phyloP scores from a whole-genome alignment of 768 basidiomycete genomes.

The Trametes cubensis region DNA sequence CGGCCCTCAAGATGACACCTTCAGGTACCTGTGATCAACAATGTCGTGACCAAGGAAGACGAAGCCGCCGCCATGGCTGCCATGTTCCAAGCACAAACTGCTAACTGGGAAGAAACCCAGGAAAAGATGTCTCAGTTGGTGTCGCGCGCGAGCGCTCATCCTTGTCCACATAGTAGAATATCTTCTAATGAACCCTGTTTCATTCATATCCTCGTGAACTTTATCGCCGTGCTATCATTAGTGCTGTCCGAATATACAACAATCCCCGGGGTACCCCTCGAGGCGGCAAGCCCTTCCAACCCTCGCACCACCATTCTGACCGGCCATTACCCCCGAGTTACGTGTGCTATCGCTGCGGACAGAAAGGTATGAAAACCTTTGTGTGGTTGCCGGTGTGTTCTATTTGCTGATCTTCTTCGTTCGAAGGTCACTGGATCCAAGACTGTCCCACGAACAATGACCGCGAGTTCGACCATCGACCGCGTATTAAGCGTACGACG shows the following conservation, averaged over 20 bases:
- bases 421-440: slow-evolving; percentile 96
- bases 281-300: slow-evolving; percentile 58
- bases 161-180: slow-evolving; percentile 66
- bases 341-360: slow-evolving; percentile 97
- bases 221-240: slow-evolving; percentile 39
- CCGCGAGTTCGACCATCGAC: slow-evolving; percentile 90
- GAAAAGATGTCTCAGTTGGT: slow-evolving; percentile 99
- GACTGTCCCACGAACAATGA: slow-evolving; percentile 98
- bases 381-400: too few relatives aligned
- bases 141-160: slow-evolving; percentile 56
- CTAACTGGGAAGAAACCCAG: slow-evolving; percentile 98
- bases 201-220: slow-evolving; percentile 36
- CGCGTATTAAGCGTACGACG: slow-evolving; percentile 96
- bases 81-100: slow-evolving; percentile 93
- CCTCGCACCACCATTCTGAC: slow-evolving; percentile 59
- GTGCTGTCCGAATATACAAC: slow-evolving; percentile 68
- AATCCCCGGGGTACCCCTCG: slow-evolving; percentile 67
- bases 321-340: slow-evolving; percentile 91
- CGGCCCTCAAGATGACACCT: slow-evolving; percentile 22
- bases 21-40: slow-evolving; percentile 33
- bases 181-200: slow-evolving; percentile 72
- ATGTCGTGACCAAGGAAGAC: slow-evolving; percentile 56
- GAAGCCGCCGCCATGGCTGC: slow-evolving; percentile 97
- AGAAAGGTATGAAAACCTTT: slow-evolving; percentile 68
- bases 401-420: too few relatives aligned